Evolutionary conservation across 495 filamentous ascomycete species (phyloP).

Genomic region (Delitschia confertaspora): DNA sequence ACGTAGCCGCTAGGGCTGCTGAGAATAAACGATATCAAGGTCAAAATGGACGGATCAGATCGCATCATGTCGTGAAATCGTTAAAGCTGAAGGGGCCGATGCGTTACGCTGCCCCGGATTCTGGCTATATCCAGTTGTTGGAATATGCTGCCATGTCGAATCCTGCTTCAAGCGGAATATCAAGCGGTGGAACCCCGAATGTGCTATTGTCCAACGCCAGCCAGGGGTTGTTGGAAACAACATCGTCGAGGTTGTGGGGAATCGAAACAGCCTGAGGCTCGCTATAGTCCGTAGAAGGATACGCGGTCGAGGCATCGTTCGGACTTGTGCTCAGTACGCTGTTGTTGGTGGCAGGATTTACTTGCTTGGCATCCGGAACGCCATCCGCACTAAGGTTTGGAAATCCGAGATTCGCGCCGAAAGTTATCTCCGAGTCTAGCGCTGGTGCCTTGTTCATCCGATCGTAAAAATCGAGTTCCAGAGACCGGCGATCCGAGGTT

Average conservation of each 20-base stretch:
- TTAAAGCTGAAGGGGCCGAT: constrained; percentile 7
- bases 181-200: no score
- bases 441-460: constrained; percentile 1
- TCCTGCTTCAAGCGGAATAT: no score
- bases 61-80: constrained; percentile 27
- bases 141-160: constrained; percentile 1
- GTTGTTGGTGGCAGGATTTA: neutral
- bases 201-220: constrained; percentile 5
- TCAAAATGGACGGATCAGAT: constrained; percentile 2
- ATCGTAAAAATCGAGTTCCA: constrained; percentile 10
- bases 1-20: neutral
- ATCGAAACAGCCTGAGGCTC: constrained; percentile 16
- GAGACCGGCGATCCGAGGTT: neutral
- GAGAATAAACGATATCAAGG: neutral
- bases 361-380: neutral
- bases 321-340: neutral
- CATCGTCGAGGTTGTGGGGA: constrained; percentile 19
- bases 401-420: neutral
- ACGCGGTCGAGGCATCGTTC: neutral
- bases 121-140: constrained; percentile 8
- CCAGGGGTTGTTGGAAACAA: constrained; percentile 19
- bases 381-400: constrained; percentile 1
- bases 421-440: constrained; percentile 1
- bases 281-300: constrained; percentile 5
- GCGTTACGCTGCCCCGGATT: no score